Evolutionary conservation across 768 basidiomycete genomes (phyloP).

Genomic region (Kwoniella bestiolae): DNA sequence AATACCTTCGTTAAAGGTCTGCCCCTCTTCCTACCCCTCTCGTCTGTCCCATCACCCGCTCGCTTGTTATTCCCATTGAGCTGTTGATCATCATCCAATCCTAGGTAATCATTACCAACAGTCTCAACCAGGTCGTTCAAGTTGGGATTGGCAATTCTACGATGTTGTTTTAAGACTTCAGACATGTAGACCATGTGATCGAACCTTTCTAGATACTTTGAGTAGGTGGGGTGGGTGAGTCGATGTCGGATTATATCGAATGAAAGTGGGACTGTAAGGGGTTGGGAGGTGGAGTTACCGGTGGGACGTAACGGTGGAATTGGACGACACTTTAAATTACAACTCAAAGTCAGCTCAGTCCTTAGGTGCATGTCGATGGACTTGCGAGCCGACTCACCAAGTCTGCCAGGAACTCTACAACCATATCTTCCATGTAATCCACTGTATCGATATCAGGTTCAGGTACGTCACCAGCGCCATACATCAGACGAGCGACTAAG

Average conservation of each 20-base stretch:
- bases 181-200: constrained; percentile 44
- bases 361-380: background rate
- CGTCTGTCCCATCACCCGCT: constrained; percentile 11
- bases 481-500: constrained; percentile 48
- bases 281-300: constrained; percentile 7
- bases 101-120: constrained; percentile 41
- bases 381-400: constrained; percentile 29
- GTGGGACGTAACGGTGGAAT: constrained; percentile 32
- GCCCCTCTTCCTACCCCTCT: constrained; percentile 13
- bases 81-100: constrained; percentile 33
- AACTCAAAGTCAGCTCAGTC: background rate
- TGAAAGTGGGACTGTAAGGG: constrained; percentile 29
- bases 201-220: constrained; percentile 46
- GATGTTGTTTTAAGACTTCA: constrained; percentile 16
- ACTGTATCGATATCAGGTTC: constrained; percentile 44
- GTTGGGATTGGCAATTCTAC: constrained; percentile 27
- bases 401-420: constrained; percentile 44
- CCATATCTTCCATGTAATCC: constrained; percentile 50
- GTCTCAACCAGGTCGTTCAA: constrained; percentile 37
- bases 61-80: constrained; percentile 2
- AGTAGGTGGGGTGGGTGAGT: constrained; percentile 25
- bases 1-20: constrained; percentile 1
- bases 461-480: constrained; percentile 47
- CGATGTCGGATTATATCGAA: constrained; percentile 38
- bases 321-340: constrained; percentile 38